Base-by-base conservation (phyloP, 306 rosid genomes). In the Alnus rubra region DNA sequence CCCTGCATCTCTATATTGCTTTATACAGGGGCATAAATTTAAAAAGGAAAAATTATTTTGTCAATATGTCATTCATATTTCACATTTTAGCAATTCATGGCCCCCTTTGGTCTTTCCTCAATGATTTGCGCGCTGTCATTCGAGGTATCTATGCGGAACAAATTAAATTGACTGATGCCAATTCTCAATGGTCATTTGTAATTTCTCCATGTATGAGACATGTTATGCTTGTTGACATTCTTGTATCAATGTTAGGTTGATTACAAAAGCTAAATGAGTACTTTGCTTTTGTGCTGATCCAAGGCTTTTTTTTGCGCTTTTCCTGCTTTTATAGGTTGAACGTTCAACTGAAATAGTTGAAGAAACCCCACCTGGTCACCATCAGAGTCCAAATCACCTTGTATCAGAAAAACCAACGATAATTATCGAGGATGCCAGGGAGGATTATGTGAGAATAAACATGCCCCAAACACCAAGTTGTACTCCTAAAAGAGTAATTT, bases 401-500 rank as follows among this genome's bases (percentile, higher is more conserved):
- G 50, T 69, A 48, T 63, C 85, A 79, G 76, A 88, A 42, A 84
- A 80, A 82, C 93, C 87, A 12, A 30, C 87, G 28, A 84, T 68
- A 83, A 78, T 60, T 67, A 71, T 76, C 5, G 90, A 86, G 74
- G 86, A 82, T 75, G 55, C 85, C 63, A 69, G 74, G 30, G 92
- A 91, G 69, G 89, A 87, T 42, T 91, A 76, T 78, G 78, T 81
- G 81, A 82, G 86, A 74, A 84, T 86, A 78, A 82, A 88, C 81
- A 87, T 86, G 76, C 88, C 93, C 28, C 87, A 76, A 82, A 86
- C 89, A 3, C 89, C 93, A 65, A 80, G 69, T 79, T 78, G 42
- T 16, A 79, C 95, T 74, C 90, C 95, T 51, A 87, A 80, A 83
- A 86, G 87, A 86, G 87, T 89, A 74, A 74, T 79, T 64, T 88